A percentile compares a stretch with the other conserved stretches of the same genome.
Conservation (phyloP, 73 alveolate genomes). For the Blepharisma japonicum region DNA sequence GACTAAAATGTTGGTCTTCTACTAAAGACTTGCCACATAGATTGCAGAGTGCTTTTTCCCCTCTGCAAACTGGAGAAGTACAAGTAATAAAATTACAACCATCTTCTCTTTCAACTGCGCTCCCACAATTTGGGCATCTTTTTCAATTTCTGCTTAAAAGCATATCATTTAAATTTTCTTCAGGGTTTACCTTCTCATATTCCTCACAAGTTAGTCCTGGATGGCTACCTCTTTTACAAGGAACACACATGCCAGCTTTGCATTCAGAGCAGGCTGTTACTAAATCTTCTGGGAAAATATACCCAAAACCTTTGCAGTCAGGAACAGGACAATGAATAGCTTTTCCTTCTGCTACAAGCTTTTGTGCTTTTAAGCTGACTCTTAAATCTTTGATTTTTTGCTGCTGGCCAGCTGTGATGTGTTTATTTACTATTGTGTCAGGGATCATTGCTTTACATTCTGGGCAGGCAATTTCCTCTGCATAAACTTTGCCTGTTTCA, state of each 20-base stretch:
- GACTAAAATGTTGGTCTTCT: constrained; percentile 43
- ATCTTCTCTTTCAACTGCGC: not conserved
- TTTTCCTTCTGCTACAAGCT: not conserved
- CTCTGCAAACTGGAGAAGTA: constrained; percentile 31
- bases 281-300: not conserved
- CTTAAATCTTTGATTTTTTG: not conserved
- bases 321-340: constrained; percentile 25
- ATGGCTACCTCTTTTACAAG: constrained; percentile 13
- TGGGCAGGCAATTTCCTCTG: constrained; percentile 6
- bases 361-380: not conserved
- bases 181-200: not conserved
- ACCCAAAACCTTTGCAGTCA: constrained; percentile 2
- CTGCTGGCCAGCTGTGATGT: not conserved
- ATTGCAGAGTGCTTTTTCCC: constrained; percentile 40
- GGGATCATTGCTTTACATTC: not conserved
- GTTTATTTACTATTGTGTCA: not conserved
- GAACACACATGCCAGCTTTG: not conserved
- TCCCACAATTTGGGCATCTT: constrained; percentile 11
- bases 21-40: constrained; percentile 37
- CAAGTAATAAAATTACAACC: not conserved
- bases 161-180: not conserved
- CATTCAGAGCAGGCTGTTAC: constrained; percentile 17
- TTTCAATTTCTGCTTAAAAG: constrained; percentile 28
- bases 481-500: not conserved
- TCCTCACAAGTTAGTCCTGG: constrained; percentile 32